A percentile compares a stretch with the other conserved stretches of the same genome.
phyloP scores from a whole-genome alignment of 1,284 basidiomycete genomes.

The Wallemia ichthyophaga region DNA sequence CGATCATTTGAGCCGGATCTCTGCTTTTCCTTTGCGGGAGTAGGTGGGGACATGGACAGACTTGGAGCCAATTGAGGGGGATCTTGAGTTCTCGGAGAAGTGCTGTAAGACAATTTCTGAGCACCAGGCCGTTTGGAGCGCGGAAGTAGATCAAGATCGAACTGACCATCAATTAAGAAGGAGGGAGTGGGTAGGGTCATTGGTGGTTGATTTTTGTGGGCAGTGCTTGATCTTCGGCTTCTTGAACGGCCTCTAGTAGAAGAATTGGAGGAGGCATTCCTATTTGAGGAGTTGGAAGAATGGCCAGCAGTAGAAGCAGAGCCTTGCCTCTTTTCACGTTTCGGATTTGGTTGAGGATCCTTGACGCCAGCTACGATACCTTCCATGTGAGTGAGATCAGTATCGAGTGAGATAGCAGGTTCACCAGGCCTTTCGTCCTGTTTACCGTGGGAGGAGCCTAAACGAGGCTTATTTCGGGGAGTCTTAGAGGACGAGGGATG shows the following conservation, averaged over 20 bases:
- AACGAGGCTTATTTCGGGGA: no score
- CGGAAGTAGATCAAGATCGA: not conserved
- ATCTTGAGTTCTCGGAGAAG: not conserved
- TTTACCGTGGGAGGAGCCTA: not conserved
- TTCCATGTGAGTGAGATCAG: not conserved
- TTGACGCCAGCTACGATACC: not conserved
- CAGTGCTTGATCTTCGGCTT: not conserved
- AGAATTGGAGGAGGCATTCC: not conserved
- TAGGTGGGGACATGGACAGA: not conserved
- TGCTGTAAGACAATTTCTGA: not conserved
- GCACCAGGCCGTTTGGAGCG: not conserved
- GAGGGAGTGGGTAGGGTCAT: not conserved
- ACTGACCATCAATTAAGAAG: not conserved
- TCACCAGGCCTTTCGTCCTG: not conserved
- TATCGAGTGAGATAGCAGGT: not conserved
- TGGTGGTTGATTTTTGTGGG: not conserved
- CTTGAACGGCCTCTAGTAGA: not conserved
- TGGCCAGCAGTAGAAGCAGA: not conserved
- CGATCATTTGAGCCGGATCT: not conserved
- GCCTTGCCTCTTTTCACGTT: not conserved
- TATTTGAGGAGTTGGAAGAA: not conserved
- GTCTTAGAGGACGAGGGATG: not conserved
- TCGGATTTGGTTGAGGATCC: not conserved
- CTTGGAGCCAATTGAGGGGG: not conserved
- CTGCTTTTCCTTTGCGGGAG: not conserved